phyloP scores from a whole-genome alignment of 345 rosid genomes.

The Syzygium aromaticum region DNA sequence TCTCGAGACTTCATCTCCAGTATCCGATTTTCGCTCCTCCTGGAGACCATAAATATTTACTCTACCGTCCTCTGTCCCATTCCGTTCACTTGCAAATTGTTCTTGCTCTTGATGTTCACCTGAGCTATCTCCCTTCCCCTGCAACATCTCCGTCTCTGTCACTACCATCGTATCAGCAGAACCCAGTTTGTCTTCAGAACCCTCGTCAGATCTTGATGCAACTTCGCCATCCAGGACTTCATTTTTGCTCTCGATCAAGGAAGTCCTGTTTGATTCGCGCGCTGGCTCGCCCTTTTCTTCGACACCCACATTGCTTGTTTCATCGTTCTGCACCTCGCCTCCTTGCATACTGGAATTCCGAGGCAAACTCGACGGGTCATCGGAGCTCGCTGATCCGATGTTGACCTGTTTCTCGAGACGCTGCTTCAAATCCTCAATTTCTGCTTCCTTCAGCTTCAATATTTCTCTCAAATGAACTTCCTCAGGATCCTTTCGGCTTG shows the following conservation, averaged over 20 bases:
- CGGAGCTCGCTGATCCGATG: constrained; percentile 15
- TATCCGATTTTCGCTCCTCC: background rate
- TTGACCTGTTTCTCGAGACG: constrained; percentile 15
- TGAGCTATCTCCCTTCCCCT: background rate
- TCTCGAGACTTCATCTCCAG: background rate
- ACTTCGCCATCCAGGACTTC: background rate
- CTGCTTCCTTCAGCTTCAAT: constrained; percentile 41
- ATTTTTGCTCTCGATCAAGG: background rate
- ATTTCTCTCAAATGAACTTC: constrained; percentile 21
- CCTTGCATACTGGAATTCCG: constrained; percentile 4
- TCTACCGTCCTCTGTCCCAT: background rate
- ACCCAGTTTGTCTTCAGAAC: background rate
- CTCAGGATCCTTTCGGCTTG: constrained; percentile 10
- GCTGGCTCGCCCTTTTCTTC: background rate
- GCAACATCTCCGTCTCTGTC: background rate
- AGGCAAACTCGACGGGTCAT: constrained; percentile 13
- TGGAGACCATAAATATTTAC: background rate
- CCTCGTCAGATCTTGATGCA: constrained; percentile 4
- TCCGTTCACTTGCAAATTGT: background rate
- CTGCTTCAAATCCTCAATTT: constrained; percentile 34
- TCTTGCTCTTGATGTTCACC: background rate
- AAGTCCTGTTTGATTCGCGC: background rate
- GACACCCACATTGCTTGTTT: background rate
- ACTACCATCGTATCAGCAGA: background rate
- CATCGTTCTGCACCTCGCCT: background rate